Conservation (phyloP, 2,329 filamentous ascomycete genomes). For the Penicillium sp. region DNA sequence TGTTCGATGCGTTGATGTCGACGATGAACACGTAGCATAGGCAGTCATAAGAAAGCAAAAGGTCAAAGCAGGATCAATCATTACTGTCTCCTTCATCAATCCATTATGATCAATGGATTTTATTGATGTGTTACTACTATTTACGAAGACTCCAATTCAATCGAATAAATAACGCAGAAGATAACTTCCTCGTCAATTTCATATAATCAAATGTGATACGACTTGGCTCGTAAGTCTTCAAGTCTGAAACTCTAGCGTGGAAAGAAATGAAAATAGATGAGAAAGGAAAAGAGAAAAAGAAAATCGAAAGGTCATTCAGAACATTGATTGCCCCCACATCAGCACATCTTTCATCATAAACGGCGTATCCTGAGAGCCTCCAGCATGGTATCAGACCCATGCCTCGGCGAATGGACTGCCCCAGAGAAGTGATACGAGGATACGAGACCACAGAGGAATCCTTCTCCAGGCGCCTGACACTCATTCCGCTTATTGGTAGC, state of each 20-base stretch:
- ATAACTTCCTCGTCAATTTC: not conserved
- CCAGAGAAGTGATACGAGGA: not conserved
- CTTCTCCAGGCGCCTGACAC: not conserved
- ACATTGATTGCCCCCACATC: not conserved
- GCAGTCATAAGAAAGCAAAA: not conserved
- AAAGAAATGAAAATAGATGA: not conserved
- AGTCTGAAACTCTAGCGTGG: not conserved
- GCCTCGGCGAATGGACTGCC: not conserved
- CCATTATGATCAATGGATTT: too few species aligned
- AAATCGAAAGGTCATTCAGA: not conserved
- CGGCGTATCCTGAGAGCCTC: not conserved
- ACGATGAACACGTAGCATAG: slow-evolving; percentile 1
- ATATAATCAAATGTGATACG: not conserved
- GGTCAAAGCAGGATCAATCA: too few species aligned
- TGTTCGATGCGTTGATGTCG: slow-evolving; percentile 15
- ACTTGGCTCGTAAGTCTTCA: not conserved
- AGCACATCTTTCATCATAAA: not conserved
- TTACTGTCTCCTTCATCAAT: too few species aligned
- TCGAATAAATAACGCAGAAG: not conserved
- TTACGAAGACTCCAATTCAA: not conserved
- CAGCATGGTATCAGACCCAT: not conserved
- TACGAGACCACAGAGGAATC: not conserved
- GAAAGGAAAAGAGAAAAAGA: not conserved
- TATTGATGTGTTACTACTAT: not conserved
- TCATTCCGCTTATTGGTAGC: not conserved